Percentiles rank a stretch among this genome's conserved stretches.
Conservation (phyloP, 1,139 yeast species). For the Arxiozyma bovina region DNA sequence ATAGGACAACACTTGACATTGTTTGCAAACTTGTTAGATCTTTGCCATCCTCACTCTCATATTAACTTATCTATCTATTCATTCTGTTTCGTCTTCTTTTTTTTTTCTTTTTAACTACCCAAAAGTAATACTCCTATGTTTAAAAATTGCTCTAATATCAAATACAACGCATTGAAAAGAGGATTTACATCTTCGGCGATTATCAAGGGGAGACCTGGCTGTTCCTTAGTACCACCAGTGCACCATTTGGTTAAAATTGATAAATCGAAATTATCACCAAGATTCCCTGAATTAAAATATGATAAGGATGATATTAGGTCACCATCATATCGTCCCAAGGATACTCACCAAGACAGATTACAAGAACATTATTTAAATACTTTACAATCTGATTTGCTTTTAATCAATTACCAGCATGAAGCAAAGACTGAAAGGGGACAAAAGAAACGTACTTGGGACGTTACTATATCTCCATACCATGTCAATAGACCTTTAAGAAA, state of each 20-base stretch:
- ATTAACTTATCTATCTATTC: too few species aligned
- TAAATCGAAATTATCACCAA: constrained; percentile 62
- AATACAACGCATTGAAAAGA: constrained; percentile 33
- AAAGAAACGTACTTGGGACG: constrained; percentile 79
- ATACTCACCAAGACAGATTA: constrained; percentile 72
- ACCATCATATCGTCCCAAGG: constrained; percentile 65
- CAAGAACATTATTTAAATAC: constrained; percentile 67
- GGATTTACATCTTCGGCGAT: constrained; percentile 21
- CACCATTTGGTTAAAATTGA: constrained; percentile 77
- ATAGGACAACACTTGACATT: not conserved
- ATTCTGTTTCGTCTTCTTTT: too few species aligned
- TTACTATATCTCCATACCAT: constrained; percentile 73
- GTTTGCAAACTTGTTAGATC: not conserved
- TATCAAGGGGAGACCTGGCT: constrained; percentile 49
- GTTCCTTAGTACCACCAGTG: constrained; percentile 78
- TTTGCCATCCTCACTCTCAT: not conserved
- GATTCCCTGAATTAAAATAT: constrained; percentile 55
- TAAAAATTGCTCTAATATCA: constrained; percentile 4
- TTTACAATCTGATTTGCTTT: constrained; percentile 64
- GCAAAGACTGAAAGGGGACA: constrained; percentile 47
- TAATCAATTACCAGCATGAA: constrained; percentile 68
- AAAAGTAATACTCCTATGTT: not conserved
- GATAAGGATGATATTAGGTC: constrained; percentile 67
- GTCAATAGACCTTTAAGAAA: constrained; percentile 63
- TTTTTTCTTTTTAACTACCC: not conserved